Conservation (phyloP, 176 grass and related monocot genomes). For the Otatea glauca region DNA sequence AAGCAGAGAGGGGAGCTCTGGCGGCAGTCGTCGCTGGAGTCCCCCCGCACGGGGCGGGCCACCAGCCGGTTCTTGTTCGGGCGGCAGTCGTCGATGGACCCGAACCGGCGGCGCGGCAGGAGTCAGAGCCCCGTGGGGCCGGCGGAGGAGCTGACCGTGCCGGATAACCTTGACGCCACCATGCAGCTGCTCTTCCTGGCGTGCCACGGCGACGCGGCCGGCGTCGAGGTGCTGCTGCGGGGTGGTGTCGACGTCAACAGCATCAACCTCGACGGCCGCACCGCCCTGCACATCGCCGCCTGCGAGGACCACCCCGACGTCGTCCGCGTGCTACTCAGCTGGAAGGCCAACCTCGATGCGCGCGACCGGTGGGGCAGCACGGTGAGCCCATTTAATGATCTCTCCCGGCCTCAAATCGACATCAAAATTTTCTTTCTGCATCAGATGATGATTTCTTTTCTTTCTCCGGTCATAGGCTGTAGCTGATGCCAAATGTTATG, state of each 20-base stretch:
- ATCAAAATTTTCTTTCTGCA: not conserved
- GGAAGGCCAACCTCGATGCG: conserved; percentile 90
- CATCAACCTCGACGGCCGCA: conserved; percentile 96
- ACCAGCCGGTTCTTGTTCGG: conserved; percentile 69
- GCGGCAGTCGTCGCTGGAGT: conserved; percentile 70
- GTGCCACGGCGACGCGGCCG: conserved; percentile 72
- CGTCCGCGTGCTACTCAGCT: conserved; percentile 69
- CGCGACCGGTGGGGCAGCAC: conserved; percentile 98
- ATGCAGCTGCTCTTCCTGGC: conserved; percentile 97
- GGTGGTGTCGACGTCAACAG: conserved; percentile 90
- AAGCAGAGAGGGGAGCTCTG: conserved; percentile 63
- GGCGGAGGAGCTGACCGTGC: conserved; percentile 68
- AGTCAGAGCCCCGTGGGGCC: conserved; percentile 63
- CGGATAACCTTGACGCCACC: conserved; percentile 79
- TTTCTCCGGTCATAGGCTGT: conserved; percentile 56
- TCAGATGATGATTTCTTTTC: not conserved
- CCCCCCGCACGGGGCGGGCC: conserved; percentile 52
- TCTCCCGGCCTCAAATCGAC: not conserved
- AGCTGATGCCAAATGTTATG: conserved; percentile 87
- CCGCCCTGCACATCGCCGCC: conserved; percentile 85
- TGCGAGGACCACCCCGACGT: conserved; percentile 78
- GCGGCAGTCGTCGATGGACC: conserved; percentile 91
- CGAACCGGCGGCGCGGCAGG: conserved; percentile 60
- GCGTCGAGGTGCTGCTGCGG: conserved; percentile 62
- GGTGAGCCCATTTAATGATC: conserved; percentile 48